Percentiles rank a stretch among this genome's conserved stretches.
These are phyloP conservation scores for Crithidia expoeki DNA, from an alignment of 208 protist genomes.

Conservation along the genomic window DNA sequence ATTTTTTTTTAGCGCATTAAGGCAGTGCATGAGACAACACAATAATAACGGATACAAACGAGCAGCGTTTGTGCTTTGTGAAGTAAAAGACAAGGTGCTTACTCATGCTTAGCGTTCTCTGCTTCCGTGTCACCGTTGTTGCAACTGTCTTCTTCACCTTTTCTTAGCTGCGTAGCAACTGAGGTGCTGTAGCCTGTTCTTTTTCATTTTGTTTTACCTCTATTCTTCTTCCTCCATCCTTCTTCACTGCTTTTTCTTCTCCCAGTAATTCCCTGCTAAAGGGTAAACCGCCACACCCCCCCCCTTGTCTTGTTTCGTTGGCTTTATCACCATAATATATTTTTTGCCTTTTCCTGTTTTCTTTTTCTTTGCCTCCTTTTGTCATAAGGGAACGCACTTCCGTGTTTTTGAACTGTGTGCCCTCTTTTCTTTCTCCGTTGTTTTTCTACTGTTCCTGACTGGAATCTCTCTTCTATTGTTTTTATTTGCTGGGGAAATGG, in stretches of 20 bases:
- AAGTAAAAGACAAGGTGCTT: no score
- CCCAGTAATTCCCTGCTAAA: no score
- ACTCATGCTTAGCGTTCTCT: background rate
- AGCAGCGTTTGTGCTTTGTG: no score
- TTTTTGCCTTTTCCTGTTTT: constrained; percentile 5
- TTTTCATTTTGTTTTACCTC: background rate
- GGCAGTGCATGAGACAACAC: background rate
- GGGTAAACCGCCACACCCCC: no score
- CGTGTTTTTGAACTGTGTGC: background rate
- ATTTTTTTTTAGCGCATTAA: background rate
- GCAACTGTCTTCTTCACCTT: background rate
- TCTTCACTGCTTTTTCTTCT: no score
- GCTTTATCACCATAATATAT: background rate
- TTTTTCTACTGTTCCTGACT: no score
- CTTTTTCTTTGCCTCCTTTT: constrained; percentile 10
- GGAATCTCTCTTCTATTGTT: constrained; percentile 5
- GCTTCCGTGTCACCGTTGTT: background rate
- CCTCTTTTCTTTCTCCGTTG: background rate
- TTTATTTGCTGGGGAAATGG: background rate
- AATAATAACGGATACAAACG: no score
- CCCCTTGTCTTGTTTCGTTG: no score
- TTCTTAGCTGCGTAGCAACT: background rate
- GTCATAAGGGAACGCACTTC: background rate
- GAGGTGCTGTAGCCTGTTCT: background rate
- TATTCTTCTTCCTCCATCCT: no score